Percentiles rank a stretch among this genome's conserved stretches.
phyloP scores from a whole-genome alignment of 805 yeast species.

The Gaillardinia entomophila region DNA sequence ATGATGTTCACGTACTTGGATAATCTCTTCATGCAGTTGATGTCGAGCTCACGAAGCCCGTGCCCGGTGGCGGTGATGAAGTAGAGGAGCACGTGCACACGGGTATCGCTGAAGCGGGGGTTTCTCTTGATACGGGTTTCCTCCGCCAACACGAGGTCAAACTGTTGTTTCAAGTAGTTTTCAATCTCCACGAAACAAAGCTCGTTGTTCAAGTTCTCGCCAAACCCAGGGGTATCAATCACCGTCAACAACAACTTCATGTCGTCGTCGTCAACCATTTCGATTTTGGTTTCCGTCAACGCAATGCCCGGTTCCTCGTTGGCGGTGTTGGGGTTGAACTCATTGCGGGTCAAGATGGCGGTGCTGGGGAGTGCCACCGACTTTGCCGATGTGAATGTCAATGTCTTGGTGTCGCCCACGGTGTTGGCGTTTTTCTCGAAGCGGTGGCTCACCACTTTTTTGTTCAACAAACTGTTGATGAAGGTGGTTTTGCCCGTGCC shows the following conservation, averaged over 20 bases:
- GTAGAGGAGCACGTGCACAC: slow-evolving; percentile 75
- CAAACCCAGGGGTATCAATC: slow-evolving; percentile 72
- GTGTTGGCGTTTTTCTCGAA: slow-evolving; percentile 33
- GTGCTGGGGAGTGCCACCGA: slow-evolving; percentile 52
- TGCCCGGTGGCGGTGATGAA: slow-evolving; percentile 78
- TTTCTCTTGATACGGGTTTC: slow-evolving; percentile 84
- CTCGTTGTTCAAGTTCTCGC: slow-evolving; percentile 68
- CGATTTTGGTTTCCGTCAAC: slow-evolving; percentile 60
- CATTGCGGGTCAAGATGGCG: slow-evolving; percentile 46
- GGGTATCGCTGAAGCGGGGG: slow-evolving; percentile 72
- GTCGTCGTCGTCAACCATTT: slow-evolving; percentile 55
- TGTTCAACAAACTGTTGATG: slow-evolving; percentile 60
- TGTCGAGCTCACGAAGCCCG: slow-evolving; percentile 72
- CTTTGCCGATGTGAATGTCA: slow-evolving; percentile 53
- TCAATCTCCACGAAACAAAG: slow-evolving; percentile 63
- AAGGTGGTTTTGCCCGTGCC: slow-evolving; percentile 80
- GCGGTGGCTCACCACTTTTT: slow-evolving; percentile 55
- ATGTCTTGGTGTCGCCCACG: slow-evolving; percentile 39
- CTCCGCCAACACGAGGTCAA: slow-evolving; percentile 73
- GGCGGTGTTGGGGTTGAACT: slow-evolving; percentile 57
- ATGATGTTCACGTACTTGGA: slow-evolving; percentile 74
- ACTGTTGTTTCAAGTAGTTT: slow-evolving; percentile 67
- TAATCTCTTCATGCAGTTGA: slow-evolving; percentile 61
- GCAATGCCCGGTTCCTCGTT: slow-evolving; percentile 71
- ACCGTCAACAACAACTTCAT: slow-evolving; percentile 52